phyloP scores from a whole-genome alignment of 148 eudicot species.

The Dianthus caryophyllus region DNA sequence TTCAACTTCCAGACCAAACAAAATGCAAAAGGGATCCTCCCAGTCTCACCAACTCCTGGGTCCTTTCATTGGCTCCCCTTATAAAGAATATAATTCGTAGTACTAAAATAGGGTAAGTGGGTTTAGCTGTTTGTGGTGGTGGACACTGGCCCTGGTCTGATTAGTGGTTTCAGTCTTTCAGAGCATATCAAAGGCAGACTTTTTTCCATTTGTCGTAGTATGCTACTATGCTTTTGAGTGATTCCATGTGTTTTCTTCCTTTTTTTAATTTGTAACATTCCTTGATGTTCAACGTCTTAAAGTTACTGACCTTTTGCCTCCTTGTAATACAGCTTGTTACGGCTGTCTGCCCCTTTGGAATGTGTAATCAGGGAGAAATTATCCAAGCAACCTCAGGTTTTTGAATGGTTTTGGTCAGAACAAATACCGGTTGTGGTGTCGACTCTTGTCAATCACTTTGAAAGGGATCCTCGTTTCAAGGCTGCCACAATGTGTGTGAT shows the following conservation, averaged over 20 bases:
- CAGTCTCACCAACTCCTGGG: neutral
- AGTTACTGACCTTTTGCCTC: slow-evolving; percentile 9
- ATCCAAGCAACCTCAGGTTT: slow-evolving; percentile 67
- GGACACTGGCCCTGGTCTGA: slow-evolving; percentile 1
- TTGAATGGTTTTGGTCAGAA: slow-evolving; percentile 95
- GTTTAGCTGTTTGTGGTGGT: neutral
- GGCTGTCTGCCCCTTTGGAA: slow-evolving; percentile 88
- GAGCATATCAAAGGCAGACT: neutral
- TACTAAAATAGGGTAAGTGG: neutral
- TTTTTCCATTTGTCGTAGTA: neutral
- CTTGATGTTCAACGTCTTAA: slow-evolving; percentile 11
- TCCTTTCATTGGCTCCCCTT: neutral
- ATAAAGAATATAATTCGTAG: neutral
- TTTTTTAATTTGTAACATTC: neutral
- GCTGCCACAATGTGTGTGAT: slow-evolving; percentile 67
- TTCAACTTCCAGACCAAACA: neutral
- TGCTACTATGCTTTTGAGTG: slow-evolving; percentile 1
- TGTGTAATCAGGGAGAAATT: slow-evolving; percentile 73
- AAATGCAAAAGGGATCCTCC: neutral
- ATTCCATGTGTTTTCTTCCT: neutral
- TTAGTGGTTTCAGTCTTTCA: neutral
- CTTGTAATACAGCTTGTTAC: slow-evolving; percentile 54
- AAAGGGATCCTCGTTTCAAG: slow-evolving; percentile 63
- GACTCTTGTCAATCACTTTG: slow-evolving; percentile 75
- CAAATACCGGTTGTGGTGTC: slow-evolving; percentile 83